These are phyloP conservation scores for Talaromyces atroroseus DNA, from an alignment of 2,329 filamentous ascomycete genomes.

Conservation along the genomic window DNA sequence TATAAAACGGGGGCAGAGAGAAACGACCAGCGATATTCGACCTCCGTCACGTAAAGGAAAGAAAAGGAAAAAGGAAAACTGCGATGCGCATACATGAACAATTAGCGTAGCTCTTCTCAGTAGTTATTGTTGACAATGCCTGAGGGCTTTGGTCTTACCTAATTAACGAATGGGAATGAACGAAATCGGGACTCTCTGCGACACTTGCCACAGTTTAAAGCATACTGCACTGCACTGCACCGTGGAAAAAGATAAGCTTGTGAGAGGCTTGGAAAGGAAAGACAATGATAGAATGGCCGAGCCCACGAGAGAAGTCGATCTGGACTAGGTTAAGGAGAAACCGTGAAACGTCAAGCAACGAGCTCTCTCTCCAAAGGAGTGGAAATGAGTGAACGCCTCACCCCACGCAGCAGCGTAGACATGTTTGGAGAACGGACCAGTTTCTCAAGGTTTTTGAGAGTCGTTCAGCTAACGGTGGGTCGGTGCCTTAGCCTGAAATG, in stretches of 20 bases:
- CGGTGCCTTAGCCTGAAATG: conserved; percentile 3
- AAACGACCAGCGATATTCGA: conserved; percentile 10
- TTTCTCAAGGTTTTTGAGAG: conserved; percentile 1
- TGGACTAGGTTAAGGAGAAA: conserved; percentile 3
- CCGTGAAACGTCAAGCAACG: not conserved
- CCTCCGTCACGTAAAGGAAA: conserved; percentile 1
- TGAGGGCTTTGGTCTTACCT: not conserved
- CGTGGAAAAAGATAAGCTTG: not conserved
- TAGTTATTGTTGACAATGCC: not conserved
- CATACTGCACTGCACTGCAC: conserved; percentile 4
- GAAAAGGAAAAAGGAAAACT: conserved; percentile 2
- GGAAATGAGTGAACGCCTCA: conserved; percentile 9
- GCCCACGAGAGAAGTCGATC: not conserved
- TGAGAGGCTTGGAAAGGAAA: not conserved
- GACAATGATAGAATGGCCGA: not conserved
- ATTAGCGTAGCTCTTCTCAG: not conserved
- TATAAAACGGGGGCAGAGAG: not conserved
- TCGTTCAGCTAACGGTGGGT: conserved; percentile 4
- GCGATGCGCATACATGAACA: not conserved
- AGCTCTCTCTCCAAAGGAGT: conserved; percentile 4
- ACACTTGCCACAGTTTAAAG: conserved; percentile 4
- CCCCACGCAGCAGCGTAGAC: conserved; percentile 6
- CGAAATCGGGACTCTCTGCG: conserved; percentile 4
- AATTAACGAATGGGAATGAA: not conserved
- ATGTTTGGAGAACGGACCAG: conserved; percentile 4